These are phyloP conservation scores for Colletotrichum eremochloae DNA, from an alignment of 2,329 filamentous ascomycete genomes.

Conservation along the genomic window DNA sequence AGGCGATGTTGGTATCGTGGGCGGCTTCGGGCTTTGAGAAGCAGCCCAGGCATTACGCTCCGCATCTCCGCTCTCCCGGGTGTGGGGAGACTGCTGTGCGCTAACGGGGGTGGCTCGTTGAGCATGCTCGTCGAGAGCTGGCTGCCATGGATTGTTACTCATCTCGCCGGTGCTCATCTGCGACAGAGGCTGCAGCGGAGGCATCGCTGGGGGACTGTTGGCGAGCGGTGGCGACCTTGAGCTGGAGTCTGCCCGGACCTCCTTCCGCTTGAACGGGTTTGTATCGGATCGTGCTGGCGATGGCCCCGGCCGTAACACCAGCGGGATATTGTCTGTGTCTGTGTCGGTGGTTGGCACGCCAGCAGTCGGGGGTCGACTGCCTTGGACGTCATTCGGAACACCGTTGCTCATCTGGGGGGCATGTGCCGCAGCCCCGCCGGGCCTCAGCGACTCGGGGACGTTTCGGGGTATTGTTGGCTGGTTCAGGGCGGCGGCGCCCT, in stretches of 20 bases:
- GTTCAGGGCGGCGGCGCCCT: constrained; percentile 21
- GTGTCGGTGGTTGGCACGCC: constrained; percentile 18
- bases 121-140: constrained; percentile 46
- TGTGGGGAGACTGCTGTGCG: constrained; percentile 23
- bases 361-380: constrained; percentile 34
- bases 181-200: constrained; percentile 55
- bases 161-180: constrained; percentile 58
- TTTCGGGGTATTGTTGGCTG: constrained; percentile 35
- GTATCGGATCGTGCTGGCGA: constrained; percentile 53
- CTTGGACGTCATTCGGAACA: constrained; percentile 49
- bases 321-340: constrained; percentile 47
- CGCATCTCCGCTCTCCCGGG: constrained; percentile 24
- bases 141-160: constrained; percentile 61
- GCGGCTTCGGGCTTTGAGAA: constrained; percentile 35
- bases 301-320: constrained; percentile 49
- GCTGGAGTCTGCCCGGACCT: constrained; percentile 48
- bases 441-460: constrained; percentile 51
- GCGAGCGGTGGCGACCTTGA: constrained; percentile 36
- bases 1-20: constrained; percentile 41
- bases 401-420: constrained; percentile 48
- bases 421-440: constrained; percentile 47
- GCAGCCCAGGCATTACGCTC: constrained; percentile 52
- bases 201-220: constrained; percentile 37
- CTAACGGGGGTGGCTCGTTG: neutral
- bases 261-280: constrained; percentile 68